Base-by-base conservation (phyloP, 2,329 filamentous ascomycete genomes). In the Fusarium austroafricanum region DNA sequence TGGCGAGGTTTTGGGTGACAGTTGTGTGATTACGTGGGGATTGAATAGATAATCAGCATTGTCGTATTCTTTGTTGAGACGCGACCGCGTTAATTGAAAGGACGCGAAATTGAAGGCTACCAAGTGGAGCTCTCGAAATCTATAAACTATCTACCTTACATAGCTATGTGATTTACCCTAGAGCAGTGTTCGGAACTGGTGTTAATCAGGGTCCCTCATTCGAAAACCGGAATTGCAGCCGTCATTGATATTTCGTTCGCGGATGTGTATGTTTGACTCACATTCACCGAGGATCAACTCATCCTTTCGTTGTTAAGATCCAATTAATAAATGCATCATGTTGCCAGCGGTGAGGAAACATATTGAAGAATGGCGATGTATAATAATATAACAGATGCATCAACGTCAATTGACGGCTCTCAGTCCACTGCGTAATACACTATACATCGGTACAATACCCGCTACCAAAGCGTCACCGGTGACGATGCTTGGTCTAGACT, bases 161-260 rank as follows among this genome's bases (percentile, higher is more conserved):
- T n/a, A n/a, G n/a, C n/a, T n/a, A n/a, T n/a, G n/a, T n/a, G n/a
- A n/a, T n/a, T n/a, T n/a, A 26, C 26, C 26, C 26, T 26, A 26
- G 26, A 26, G 26, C 26, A 38, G 29, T 47, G 51, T 51, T 11
- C 23, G 21, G 35, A 37, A 50, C 55, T 29, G 39, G 37, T 35
- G 60, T 42, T 31, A 68, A 69, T 69, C 52, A 68, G 65, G 61
- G 65, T 68, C 65, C 65, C 44, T 66, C 39, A 15, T 35, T 37
- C 20, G 29, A 35, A 62, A 43, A 31, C 43, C 35, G 26, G 53
- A 23, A 17, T 46, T 29, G 45, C 45, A 50, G 28, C 49, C 63
- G 61, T 68, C 65, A 68, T 68, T 46, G 65, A 68, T 61, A 20
- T 42, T 29, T 35, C 23, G 43, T 10, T n/a, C 29, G 28, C 56